Evolutionary conservation across 345 rosid genomes (phyloP).

Genomic region (Fremontodendron californicum): DNA sequence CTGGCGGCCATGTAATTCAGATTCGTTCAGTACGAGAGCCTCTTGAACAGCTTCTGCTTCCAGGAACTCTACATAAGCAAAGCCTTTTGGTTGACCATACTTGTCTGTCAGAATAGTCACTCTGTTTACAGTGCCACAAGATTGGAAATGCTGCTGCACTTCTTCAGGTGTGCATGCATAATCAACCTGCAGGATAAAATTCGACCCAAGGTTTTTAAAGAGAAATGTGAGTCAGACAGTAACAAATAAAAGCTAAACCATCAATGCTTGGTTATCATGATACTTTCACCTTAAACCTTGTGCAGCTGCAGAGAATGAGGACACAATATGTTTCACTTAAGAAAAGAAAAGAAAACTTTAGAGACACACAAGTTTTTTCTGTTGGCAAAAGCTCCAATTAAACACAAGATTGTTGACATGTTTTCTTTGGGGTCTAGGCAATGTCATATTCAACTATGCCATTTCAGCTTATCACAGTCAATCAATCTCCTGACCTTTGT

Average conservation of each 20-base stretch:
- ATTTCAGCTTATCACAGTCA: background rate
- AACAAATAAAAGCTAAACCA: background rate
- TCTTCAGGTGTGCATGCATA: constrained; percentile 98
- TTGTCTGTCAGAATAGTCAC: constrained; percentile 94
- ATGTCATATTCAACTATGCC: background rate
- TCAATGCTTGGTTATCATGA: background rate
- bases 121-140: constrained; percentile 92
- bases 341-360: background rate
- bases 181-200: constrained; percentile 58
- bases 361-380: background rate
- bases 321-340: background rate
- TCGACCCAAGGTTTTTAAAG: background rate
- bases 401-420: background rate
- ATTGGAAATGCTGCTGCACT: constrained; percentile 95
- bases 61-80: constrained; percentile 90
- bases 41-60: constrained; percentile 86
- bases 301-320: background rate
- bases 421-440: too few relatives aligned
- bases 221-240: background rate
- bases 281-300: background rate
- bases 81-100: constrained; percentile 94
- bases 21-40: constrained; percentile 75
- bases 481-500: background rate
- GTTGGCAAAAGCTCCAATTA: background rate
- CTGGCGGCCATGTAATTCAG: constrained; percentile 96